Base-by-base conservation (phyloP, 106 monocot genomes). In the Narthecium ossifragum region DNA sequence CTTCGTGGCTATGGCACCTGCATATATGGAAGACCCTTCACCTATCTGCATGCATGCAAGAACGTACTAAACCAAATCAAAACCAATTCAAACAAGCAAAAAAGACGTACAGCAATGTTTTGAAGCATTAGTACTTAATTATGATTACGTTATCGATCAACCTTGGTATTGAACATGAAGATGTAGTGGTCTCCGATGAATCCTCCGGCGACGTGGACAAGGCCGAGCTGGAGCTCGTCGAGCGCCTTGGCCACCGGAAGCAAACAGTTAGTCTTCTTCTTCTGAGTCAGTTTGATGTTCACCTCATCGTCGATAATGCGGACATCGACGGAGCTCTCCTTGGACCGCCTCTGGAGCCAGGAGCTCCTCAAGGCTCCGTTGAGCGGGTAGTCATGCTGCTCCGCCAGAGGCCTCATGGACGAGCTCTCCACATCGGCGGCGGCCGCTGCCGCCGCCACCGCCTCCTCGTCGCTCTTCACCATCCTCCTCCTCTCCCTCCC, bases 141-240 rank as follows among this genome's bases (percentile, higher is more conserved):
- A 55, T 11, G 14, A 17, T 30, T 21, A 5, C n/a, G 48, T 12
- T 59, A 51, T 3, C 41, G n/a, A 25, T 10, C 21, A 40, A 93
- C 92, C 98, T 98, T 98, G 23, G 98, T 66, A 51, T 98, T 98
- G 68, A 98, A 78, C 79, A 98, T 75, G 79, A 87, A 91, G 67
- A 88, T 66, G 49, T 85, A 69, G 43, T 71, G 76, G 18, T 88
- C 84, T 33, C 91, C 98, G n/a, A 98, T 91, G 66, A 57, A 76
- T 9, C 87, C 84, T 14, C 83, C 91, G 0, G 87, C 64, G 43
- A 77, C 77, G 62, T 98, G 91, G 57, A 76, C 33, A 34, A 88
- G 73, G 20, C 91, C 81, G 8, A 98, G 81, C 12, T 73, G 75
- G 24, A 98, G 83, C 54, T 98, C 91, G 3, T 98, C 81, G 1